Percentiles rank a stretch among this genome's conserved stretches.
These are phyloP conservation scores for Trypanosoma lewisi DNA, from an alignment of 208 protist species.

Conservation along the genomic window DNA sequence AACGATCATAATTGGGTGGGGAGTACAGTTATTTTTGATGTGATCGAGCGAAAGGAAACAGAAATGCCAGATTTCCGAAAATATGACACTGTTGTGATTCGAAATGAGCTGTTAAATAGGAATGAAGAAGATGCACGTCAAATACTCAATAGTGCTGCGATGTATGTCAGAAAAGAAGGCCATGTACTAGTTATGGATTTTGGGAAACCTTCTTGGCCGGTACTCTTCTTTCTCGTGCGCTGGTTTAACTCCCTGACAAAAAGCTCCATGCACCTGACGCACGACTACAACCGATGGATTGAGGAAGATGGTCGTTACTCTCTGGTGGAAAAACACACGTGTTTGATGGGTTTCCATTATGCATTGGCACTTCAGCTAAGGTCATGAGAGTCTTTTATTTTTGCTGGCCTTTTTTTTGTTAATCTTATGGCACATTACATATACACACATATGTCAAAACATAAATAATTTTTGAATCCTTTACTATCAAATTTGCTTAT, in stretches of 20 bases:
- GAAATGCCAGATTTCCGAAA: slow-evolving; percentile 45
- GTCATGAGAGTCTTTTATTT: slow-evolving; percentile 12
- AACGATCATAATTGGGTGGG: slow-evolving; percentile 87
- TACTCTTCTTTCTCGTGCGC: slow-evolving; percentile 31
- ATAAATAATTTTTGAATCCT: no score
- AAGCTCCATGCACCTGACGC: slow-evolving; percentile 72
- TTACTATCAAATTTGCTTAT: background rate
- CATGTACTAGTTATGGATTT: slow-evolving; percentile 79
- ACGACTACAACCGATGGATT: slow-evolving; percentile 80
- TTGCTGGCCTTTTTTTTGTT: background rate
- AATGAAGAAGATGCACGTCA: slow-evolving; percentile 36
- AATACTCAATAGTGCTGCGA: slow-evolving; percentile 53
- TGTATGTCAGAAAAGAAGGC: slow-evolving; percentile 54
- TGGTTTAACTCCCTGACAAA: slow-evolving; percentile 57
- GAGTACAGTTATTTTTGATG: slow-evolving; percentile 71
- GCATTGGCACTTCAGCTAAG: slow-evolving; percentile 38
- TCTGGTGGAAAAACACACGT: slow-evolving; percentile 48
- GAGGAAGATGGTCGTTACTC: slow-evolving; percentile 62
- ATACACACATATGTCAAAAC: no score
- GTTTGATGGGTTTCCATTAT: slow-evolving; percentile 74
- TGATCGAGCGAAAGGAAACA: slow-evolving; percentile 41
- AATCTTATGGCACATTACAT: background rate
- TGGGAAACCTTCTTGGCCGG: slow-evolving; percentile 45
- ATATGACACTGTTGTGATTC: slow-evolving; percentile 76
- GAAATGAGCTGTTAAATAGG: slow-evolving; percentile 75